These are phyloP conservation scores for Coniochaeta ligniaria DNA, from an alignment of 2,329 filamentous ascomycete genomes.

Conservation along the genomic window DNA sequence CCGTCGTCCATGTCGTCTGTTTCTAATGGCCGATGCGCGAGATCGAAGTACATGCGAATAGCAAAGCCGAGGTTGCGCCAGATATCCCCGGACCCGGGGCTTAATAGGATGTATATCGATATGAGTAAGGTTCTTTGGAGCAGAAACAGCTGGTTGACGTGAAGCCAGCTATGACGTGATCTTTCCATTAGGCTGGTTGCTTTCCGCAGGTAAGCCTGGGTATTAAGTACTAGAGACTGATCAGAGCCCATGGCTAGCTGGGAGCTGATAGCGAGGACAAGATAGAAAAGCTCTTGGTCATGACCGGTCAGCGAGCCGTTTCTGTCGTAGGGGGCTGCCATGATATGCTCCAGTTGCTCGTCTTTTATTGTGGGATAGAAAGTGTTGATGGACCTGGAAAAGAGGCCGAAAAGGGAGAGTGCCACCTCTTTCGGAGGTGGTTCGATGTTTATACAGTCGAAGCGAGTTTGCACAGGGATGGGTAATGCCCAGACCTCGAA, in stretches of 20 bases:
- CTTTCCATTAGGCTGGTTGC: not conserved
- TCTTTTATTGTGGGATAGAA: slow-evolving; percentile 1
- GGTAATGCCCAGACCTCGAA: not conserved
- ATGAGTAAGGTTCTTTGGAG: slow-evolving; percentile 1
- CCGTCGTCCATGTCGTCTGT: not conserved
- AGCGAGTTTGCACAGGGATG: not conserved
- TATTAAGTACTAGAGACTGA: not conserved
- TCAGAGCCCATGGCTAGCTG: not conserved
- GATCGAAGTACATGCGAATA: not conserved
- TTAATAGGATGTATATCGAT: not conserved
- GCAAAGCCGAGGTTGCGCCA: slow-evolving; percentile 1
- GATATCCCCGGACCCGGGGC: not conserved
- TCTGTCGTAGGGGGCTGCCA: not conserved
- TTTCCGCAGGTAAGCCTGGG: not conserved
- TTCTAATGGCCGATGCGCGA: not conserved
- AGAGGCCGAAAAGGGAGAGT: not conserved
- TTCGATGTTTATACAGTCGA: not conserved
- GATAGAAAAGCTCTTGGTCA: not conserved
- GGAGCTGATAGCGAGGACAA: not conserved
- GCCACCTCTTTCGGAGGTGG: not conserved
- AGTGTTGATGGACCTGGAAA: not conserved
- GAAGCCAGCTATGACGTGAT: not conserved
- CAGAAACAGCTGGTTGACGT: not conserved
- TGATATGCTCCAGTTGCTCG: not conserved
- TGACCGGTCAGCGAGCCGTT: not conserved